Percentiles rank a stretch among this genome's conserved stretches.
Evolutionary conservation across 495 filamentous ascomycete genomes (phyloP).

Genomic region (Hypoxylon rickii): DNA sequence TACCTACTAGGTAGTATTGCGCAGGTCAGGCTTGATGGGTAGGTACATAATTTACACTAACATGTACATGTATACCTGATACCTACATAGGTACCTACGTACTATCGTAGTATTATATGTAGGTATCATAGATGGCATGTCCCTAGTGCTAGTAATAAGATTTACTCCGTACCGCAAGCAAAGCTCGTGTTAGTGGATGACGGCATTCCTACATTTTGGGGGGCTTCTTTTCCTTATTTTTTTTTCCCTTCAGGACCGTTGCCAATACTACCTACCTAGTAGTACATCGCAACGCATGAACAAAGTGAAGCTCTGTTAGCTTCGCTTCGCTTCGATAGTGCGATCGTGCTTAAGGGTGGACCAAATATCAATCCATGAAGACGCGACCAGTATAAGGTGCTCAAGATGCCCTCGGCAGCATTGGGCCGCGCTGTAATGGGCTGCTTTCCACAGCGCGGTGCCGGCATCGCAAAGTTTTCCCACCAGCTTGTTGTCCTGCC

Average conservation of each 20-base stretch:
- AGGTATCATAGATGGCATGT: no score
- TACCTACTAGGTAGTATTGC: no score
- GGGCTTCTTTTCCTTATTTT: no score
- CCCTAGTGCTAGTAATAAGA: background rate
- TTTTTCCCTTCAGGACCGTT: slow-evolving; percentile 1
- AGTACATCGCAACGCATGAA: slow-evolving; percentile 6
- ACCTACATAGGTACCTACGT: no score
- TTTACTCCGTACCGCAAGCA: background rate
- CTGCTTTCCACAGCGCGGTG: slow-evolving; percentile 22
- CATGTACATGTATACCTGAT: no score
- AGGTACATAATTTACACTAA: no score
- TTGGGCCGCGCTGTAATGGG: slow-evolving; percentile 31
- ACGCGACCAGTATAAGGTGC: slow-evolving; percentile 26
- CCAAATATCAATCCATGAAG: slow-evolving; percentile 24
- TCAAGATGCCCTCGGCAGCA: slow-evolving; percentile 33
- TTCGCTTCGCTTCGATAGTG: slow-evolving; percentile 29
- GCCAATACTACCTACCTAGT: slow-evolving; percentile 6
- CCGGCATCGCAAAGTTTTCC: slow-evolving; percentile 27
- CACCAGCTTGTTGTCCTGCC: slow-evolving; percentile 11
- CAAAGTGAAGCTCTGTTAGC: slow-evolving; percentile 19
- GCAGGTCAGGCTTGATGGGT: no score
- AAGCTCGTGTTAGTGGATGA: slow-evolving; percentile 24
- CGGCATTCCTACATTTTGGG: slow-evolving; percentile 29
- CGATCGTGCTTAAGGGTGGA: slow-evolving; percentile 14
- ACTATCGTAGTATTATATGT: no score